These are phyloP conservation scores for Barbatosphaeria neglecta DNA, from an alignment of 495 filamentous ascomycete genomes.

Conservation along the genomic window DNA sequence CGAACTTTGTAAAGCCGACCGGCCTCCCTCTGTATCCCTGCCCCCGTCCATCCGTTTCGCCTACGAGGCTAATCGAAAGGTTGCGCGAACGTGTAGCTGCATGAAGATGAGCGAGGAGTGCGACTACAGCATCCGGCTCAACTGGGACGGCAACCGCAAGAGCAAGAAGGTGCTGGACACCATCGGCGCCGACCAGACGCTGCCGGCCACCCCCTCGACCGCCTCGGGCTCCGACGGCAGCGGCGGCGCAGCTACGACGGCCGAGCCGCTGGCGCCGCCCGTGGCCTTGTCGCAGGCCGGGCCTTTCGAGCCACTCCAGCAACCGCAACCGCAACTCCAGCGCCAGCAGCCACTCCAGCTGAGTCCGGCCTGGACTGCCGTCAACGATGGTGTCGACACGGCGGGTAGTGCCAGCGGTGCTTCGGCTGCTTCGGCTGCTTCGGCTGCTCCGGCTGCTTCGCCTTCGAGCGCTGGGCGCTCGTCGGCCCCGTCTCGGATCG, in stretches of 20 bases:
- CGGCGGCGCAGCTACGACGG: not conserved
- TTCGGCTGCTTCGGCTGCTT: no score
- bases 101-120: constrained; percentile 63
- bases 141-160: constrained; percentile 54
- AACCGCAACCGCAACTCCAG: no score
- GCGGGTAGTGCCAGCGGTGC: no score
- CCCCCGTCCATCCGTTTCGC: no score
- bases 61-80: no score
- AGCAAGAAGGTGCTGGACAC: constrained; percentile 1
- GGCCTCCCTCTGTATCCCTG: no score
- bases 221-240: not conserved
- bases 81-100: constrained; percentile 44
- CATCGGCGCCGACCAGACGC: not conserved
- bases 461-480: not conserved
- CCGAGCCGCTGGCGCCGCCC: not conserved
- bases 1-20: not conserved
- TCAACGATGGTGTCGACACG: no score
- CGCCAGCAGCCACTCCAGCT: no score
- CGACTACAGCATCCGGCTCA: constrained; percentile 77
- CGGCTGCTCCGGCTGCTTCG: not conserved
- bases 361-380: no score
- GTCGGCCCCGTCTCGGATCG: not conserved
- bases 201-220: not conserved
- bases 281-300: no score
- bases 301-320: no score